phyloP scores from a whole-genome alignment of 306 rosid species.

The Acacia confusa region DNA sequence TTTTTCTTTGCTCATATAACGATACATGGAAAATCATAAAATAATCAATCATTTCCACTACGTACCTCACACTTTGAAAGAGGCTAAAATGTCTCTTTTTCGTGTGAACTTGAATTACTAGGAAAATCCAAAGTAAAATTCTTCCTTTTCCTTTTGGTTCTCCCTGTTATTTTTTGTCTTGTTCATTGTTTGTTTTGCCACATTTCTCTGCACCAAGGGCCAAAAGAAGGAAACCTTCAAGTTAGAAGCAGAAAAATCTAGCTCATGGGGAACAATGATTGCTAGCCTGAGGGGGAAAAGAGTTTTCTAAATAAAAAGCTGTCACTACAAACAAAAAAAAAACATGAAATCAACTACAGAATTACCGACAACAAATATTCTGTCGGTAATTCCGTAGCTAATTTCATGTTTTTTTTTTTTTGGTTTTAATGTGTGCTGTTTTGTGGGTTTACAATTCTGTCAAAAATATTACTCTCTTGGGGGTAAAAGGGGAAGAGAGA shows the following conservation, averaged over 20 bases:
- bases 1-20: neutral
- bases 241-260: neutral
- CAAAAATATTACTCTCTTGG: neutral
- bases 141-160: neutral
- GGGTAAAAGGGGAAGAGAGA: no score
- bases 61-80: neutral
- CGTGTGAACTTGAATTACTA: neutral
- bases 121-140: constrained; percentile 21
- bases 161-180: neutral
- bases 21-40: neutral
- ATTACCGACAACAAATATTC: no score
- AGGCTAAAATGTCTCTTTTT: neutral
- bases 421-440: no score
- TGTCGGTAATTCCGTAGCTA: no score
- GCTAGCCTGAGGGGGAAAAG: neutral
- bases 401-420: no score
- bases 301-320: neutral
- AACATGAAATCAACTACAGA: no score
- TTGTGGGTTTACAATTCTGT: neutral
- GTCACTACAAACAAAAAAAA: no score
- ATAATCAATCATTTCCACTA: neutral
- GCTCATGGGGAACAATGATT: neutral
- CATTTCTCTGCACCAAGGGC: constrained; percentile 2
- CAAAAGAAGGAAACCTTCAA: neutral
- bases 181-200: neutral